phyloP scores from a whole-genome alignment of 31 red algal genomes.

The Odonthalia washingtoniensis region DNA sequence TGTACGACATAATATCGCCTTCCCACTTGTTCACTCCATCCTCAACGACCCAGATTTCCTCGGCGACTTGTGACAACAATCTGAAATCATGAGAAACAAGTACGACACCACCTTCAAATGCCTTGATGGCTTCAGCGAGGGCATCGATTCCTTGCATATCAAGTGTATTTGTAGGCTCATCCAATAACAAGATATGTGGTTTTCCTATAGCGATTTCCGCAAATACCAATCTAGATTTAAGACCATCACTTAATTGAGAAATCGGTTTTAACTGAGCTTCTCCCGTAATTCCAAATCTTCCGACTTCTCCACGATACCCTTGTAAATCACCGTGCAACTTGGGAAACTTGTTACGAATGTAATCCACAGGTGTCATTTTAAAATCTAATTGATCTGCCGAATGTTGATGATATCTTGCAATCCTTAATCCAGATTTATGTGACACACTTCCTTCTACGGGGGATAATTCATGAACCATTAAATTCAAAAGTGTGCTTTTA shows the following conservation, averaged over 20 bases:
- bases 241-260: constrained; percentile 84
- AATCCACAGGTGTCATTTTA: constrained; percentile 77
- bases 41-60: constrained; percentile 98
- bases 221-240: constrained; percentile 96
- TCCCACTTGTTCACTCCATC: constrained; percentile 75
- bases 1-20: constrained; percentile 86
- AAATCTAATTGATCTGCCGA: constrained; percentile 84
- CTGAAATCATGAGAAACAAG: constrained; percentile 98
- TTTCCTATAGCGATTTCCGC: constrained; percentile 93
- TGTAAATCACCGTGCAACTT: constrained; percentile 80
- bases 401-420: constrained; percentile 95
- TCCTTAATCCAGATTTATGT: constrained; percentile 84
- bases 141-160: constrained; percentile 94
- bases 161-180: constrained; percentile 95
- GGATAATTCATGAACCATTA: constrained; percentile 80
- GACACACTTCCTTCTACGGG: constrained; percentile 86
- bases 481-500: constrained; percentile 95
- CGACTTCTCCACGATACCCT: constrained; percentile 80
- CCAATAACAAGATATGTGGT: constrained; percentile 94
- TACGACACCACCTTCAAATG: constrained; percentile 94
- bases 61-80: constrained; percentile 89
- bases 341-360: constrained; percentile 70
- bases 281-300: constrained; percentile 92
- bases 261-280: constrained; percentile 84
- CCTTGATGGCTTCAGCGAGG: constrained; percentile 91